Evolutionary conservation across 1,139 yeast genomes (phyloP).

Genomic region (Scheffersomyces stambukii): DNA sequence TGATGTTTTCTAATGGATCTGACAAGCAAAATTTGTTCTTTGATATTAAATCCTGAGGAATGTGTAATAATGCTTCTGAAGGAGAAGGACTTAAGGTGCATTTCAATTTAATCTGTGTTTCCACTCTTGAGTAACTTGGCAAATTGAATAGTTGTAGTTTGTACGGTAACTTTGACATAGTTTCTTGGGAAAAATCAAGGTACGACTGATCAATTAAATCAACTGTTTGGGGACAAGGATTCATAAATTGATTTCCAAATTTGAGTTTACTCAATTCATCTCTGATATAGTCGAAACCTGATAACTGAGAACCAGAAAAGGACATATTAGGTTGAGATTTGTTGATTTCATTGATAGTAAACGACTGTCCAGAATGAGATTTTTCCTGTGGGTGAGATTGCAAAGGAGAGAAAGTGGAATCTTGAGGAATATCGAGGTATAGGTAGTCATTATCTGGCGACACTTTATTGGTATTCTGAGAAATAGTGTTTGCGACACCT

Average conservation of each 20-base stretch:
- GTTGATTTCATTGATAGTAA: neutral
- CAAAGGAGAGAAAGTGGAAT: too few species aligned
- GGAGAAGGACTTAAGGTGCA: conserved; percentile 71
- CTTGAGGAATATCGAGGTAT: conserved; percentile 19
- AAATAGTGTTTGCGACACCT: neutral
- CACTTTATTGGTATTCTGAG: conserved; percentile 2
- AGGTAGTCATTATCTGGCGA: conserved; percentile 17
- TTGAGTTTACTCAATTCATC: conserved; percentile 51
- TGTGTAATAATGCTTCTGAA: conserved; percentile 61
- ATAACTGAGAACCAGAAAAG: conserved; percentile 3
- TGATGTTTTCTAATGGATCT: conserved; percentile 39
- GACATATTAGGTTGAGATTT: neutral
- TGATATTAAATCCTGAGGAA: conserved; percentile 84
- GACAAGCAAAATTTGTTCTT: conserved; percentile 74
- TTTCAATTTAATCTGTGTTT: conserved; percentile 83
- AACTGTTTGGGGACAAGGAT: conserved; percentile 33
- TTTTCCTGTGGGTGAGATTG: too few species aligned
- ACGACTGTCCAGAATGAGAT: neutral
- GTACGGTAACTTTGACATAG: conserved; percentile 52
- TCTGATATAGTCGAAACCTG: conserved; percentile 30
- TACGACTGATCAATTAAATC: conserved; percentile 29
- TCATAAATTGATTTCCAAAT: conserved; percentile 48
- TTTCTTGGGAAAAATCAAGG: conserved; percentile 34
- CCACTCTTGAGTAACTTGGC: conserved; percentile 84
- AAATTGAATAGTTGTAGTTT: conserved; percentile 54